Percentiles rank a stretch among this genome's conserved stretches.
Evolutionary conservation across 352 stramenopile genomes (phyloP).

Genomic region (Globisporangium middletonii): DNA sequence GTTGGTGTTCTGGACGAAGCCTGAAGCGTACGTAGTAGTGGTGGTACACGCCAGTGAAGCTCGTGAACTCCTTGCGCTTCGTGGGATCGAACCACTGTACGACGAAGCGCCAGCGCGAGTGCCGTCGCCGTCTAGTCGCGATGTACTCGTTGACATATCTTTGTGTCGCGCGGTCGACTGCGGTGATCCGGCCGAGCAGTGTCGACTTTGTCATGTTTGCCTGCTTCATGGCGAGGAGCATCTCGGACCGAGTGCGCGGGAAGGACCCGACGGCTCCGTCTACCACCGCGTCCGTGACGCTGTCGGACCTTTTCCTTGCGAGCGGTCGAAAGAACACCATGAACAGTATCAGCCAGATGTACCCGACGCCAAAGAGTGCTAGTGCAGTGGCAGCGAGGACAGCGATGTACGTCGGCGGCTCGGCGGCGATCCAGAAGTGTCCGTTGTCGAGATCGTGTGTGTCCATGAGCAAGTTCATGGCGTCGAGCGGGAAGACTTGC

Average conservation of each 20-base stretch:
- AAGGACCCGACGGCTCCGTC: no score
- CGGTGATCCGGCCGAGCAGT: no score
- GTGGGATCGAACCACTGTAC: background rate
- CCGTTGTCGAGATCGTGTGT: conserved; percentile 12
- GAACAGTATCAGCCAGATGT: conserved; percentile 10
- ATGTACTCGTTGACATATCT: no score
- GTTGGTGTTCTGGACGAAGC: background rate
- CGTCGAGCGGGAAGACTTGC: conserved; percentile 13
- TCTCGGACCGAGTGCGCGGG: no score
- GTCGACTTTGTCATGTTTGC: no score
- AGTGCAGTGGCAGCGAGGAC: background rate
- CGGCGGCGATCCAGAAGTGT: conserved; percentile 17
- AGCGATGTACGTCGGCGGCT: background rate
- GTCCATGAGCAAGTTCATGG: conserved; percentile 19
- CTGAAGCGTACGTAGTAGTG: conserved; percentile 1
- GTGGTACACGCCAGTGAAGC: background rate
- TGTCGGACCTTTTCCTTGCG: background rate
- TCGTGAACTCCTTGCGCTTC: conserved; percentile 1
- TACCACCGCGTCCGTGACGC: no score
- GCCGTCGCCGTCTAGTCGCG: no score
- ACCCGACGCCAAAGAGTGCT: conserved; percentile 3
- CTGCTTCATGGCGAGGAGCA: no score
- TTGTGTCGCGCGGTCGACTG: no score
- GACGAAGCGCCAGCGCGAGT: no score
- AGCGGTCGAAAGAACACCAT: conserved; percentile 14